Evolutionary conservation across 2,329 filamentous ascomycete genomes (phyloP).

Genomic region (Epicoccum sorghinum): DNA sequence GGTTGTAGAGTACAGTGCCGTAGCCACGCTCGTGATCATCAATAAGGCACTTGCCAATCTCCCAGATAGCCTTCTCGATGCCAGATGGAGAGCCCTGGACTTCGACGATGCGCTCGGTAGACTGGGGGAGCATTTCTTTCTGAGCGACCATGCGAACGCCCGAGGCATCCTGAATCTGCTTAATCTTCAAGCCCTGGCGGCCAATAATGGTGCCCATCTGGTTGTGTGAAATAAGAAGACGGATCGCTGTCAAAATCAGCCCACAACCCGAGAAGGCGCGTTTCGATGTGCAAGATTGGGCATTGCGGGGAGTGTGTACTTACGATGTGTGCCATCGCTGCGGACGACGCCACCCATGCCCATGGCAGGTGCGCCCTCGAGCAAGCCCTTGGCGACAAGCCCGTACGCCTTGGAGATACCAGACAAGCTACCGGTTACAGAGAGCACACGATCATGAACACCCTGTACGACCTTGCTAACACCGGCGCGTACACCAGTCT

Average conservation of each 20-base stretch:
- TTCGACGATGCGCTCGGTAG: conserved; percentile 96
- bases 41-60: conserved; percentile 97
- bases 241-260: conserved; percentile 71
- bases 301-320: conserved; percentile 47
- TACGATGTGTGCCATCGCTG: conserved; percentile 93
- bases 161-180: conserved; percentile 96
- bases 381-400: conserved; percentile 86
- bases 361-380: conserved; percentile 92
- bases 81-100: conserved; percentile 93
- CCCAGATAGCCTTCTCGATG: conserved; percentile 96
- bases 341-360: conserved; percentile 89
- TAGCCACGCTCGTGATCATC: conserved; percentile 98
- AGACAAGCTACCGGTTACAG: conserved; percentile 88
- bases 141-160: conserved; percentile 99
- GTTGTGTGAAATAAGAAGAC: conserved; percentile 98
- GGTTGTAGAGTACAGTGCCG: conserved; percentile 97
- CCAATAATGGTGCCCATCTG: conserved; percentile 99
- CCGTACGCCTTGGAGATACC: conserved; percentile 91
- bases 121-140: conserved; percentile 99
- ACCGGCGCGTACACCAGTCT: conserved; percentile 96
- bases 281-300: neutral
- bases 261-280: neutral
- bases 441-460: conserved; percentile 95
- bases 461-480: conserved; percentile 99
- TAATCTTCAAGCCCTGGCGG: conserved; percentile 95